phyloP scores from a whole-genome alignment of 2,329 filamentous ascomycete species.

The Sarocladiaceae sp. region DNA sequence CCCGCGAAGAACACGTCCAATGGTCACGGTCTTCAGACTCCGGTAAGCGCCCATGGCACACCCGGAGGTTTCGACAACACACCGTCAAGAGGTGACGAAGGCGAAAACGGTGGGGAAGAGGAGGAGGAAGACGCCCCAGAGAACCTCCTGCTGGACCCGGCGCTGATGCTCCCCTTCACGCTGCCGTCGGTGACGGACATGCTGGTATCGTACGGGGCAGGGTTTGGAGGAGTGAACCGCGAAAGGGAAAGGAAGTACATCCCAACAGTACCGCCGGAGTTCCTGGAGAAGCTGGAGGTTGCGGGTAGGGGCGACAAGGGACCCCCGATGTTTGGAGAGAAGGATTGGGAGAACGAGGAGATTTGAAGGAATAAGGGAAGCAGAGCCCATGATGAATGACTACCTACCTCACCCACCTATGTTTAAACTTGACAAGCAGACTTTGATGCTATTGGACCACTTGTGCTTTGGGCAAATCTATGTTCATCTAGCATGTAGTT shows the following conservation, averaged over 20 bases:
- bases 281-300: constrained; percentile 77
- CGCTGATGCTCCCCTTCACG: constrained; percentile 90
- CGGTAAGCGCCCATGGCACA: constrained; percentile 35
- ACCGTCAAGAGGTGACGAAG: constrained; percentile 16
- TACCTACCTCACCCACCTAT: background rate
- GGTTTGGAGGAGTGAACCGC: constrained; percentile 85
- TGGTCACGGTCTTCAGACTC: constrained; percentile 36
- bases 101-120: constrained; percentile 40
- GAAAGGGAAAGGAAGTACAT: constrained; percentile 94
- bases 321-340: constrained; percentile 54
- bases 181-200: constrained; percentile 95
- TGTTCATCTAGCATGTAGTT: no score
- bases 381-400: constrained; percentile 2
- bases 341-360: constrained; percentile 63
- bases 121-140: constrained; percentile 66
- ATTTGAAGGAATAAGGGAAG: constrained; percentile 28
- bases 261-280: constrained; percentile 89
- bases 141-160: constrained; percentile 77
- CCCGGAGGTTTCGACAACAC: constrained; percentile 20
- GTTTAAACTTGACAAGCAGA: background rate
- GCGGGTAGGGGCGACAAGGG: constrained; percentile 24
- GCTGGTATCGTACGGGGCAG: constrained; percentile 90
- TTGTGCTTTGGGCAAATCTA: no score
- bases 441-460: no score
- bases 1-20: constrained; percentile 35